Percentiles rank a stretch among this genome's conserved stretches.
phyloP scores from a whole-genome alignment of 2,329 filamentous ascomycete species.

The Blumeria graminis region DNA sequence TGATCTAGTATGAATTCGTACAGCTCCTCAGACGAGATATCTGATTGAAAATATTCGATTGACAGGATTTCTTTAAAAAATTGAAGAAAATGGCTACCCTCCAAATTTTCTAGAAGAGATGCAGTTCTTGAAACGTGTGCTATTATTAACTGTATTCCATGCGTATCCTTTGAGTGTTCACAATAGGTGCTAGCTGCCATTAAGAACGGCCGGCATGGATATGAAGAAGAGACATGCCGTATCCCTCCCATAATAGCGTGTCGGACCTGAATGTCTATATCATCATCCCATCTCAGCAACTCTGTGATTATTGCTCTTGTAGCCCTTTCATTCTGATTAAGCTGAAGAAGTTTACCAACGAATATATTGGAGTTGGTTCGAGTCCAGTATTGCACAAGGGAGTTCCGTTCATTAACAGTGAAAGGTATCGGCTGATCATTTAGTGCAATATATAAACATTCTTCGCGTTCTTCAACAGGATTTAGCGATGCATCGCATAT shows the following conservation, averaged over 20 bases:
- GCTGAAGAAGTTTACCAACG: constrained; percentile 37
- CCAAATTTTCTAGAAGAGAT: constrained; percentile 9
- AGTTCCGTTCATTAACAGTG: constrained; percentile 22
- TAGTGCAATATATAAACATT: constrained; percentile 17
- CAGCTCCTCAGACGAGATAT: constrained; percentile 17
- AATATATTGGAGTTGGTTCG: constrained; percentile 24
- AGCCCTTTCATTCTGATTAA: constrained; percentile 29
- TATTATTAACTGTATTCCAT: constrained; percentile 7
- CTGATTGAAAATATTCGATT: constrained; percentile 3
- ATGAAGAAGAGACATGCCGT: constrained; percentile 5
- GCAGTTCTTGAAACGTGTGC: constrained; percentile 9
- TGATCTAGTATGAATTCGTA: constrained; percentile 18
- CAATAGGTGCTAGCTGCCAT: constrained; percentile 13
- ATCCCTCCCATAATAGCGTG: constrained; percentile 15
- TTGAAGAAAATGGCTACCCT: constrained; percentile 13
- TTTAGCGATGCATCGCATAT: constrained; percentile 9
- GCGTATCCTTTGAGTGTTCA: constrained; percentile 9
- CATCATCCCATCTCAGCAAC: constrained; percentile 26
- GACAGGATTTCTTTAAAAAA: constrained; percentile 13
- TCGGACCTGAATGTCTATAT: constrained; percentile 27
- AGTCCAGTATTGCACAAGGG: constrained; percentile 22
- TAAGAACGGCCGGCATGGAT: constrained; percentile 10
- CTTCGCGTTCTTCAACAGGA: constrained; percentile 18
- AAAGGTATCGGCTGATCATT: constrained; percentile 18
- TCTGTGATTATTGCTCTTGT: constrained; percentile 31